Percentiles rank a stretch among this genome's conserved stretches.
These are phyloP conservation scores for Neckera pumila DNA, from an alignment of 225 moss, liverwort and hornwort species.

Conservation along the genomic window DNA sequence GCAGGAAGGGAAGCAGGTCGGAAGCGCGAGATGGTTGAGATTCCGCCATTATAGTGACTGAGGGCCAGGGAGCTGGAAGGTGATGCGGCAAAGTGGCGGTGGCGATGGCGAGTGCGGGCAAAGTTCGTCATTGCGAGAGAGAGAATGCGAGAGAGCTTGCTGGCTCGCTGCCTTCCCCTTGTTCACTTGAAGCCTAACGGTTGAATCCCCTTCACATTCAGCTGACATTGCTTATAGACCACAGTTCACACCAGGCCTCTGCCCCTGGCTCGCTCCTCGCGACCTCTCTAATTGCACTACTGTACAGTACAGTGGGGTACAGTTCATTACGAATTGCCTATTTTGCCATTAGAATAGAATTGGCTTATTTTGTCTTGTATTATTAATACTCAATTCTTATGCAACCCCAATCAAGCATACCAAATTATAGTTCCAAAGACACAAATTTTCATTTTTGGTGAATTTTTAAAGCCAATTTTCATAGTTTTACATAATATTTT, in stretches of 20 bases:
- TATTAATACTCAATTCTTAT: too few relatives aligned
- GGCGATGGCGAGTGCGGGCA: neutral
- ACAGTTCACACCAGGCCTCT: neutral
- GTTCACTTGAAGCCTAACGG: conserved; percentile 1
- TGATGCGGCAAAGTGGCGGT: neutral
- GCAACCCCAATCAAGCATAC: too few relatives aligned
- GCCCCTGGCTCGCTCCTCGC: too few relatives aligned
- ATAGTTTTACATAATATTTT: too few relatives aligned
- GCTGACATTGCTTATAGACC: neutral
- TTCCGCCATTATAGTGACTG: neutral
- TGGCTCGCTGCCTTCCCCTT: neutral
- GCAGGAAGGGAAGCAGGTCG: neutral
- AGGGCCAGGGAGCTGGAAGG: conserved; percentile 4
- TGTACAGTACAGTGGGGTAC: neutral
- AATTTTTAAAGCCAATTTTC: too few relatives aligned
- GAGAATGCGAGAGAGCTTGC: neutral
- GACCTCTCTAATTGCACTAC: neutral
- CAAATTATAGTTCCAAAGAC: too few relatives aligned
- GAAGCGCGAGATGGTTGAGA: neutral
- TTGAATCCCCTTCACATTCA: conserved; percentile 13
- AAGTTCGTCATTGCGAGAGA: neutral
- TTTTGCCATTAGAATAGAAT: too few relatives aligned
- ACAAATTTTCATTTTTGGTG: too few relatives aligned
- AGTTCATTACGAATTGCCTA: too few relatives aligned
- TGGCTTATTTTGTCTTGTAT: too few relatives aligned